phyloP scores from a whole-genome alignment of 441 rosid species.

The Erodium moschatum region DNA sequence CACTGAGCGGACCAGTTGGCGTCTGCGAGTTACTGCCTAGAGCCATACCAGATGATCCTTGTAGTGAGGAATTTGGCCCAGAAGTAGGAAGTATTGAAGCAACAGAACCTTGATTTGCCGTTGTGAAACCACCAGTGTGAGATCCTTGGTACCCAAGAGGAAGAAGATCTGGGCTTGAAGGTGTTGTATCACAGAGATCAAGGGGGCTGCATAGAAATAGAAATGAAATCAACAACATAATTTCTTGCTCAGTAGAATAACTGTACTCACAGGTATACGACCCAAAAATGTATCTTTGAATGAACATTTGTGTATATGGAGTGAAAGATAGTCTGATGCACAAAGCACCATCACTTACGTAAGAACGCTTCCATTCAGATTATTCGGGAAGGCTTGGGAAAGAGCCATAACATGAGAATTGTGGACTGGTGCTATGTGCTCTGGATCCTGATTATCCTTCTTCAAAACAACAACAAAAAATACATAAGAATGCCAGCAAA shows the following conservation, averaged over 20 bases:
- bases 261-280: slow-evolving; percentile 10
- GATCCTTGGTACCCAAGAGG: slow-evolving; percentile 59
- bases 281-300: too few species aligned
- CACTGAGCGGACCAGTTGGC: slow-evolving; percentile 51
- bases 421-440: slow-evolving; percentile 61
- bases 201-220: slow-evolving; percentile 73
- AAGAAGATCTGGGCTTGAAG: slow-evolving; percentile 57
- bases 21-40: slow-evolving; percentile 50
- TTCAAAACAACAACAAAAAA: slow-evolving; percentile 25
- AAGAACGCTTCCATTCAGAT: slow-evolving; percentile 58
- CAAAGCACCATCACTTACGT: slow-evolving; percentile 51
- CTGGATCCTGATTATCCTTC: slow-evolving; percentile 69
- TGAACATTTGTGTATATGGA: too few species aligned
- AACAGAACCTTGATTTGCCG: slow-evolving; percentile 59
- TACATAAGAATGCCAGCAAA: slow-evolving; percentile 3
- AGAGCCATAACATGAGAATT: slow-evolving; percentile 81
- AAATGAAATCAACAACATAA: slow-evolving; percentile 19
- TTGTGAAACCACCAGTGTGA: slow-evolving; percentile 42
- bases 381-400: slow-evolving; percentile 79
- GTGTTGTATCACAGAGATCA: slow-evolving; percentile 70
- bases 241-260: slow-evolving; percentile 17
- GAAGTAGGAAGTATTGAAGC: slow-evolving; percentile 52
- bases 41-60: slow-evolving; percentile 55
- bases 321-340: slow-evolving; percentile 7
- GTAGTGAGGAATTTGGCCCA: slow-evolving; percentile 54